Base-by-base conservation (phyloP, 176 grass and related monocot species). In the Thinopyrum elongatum region DNA sequence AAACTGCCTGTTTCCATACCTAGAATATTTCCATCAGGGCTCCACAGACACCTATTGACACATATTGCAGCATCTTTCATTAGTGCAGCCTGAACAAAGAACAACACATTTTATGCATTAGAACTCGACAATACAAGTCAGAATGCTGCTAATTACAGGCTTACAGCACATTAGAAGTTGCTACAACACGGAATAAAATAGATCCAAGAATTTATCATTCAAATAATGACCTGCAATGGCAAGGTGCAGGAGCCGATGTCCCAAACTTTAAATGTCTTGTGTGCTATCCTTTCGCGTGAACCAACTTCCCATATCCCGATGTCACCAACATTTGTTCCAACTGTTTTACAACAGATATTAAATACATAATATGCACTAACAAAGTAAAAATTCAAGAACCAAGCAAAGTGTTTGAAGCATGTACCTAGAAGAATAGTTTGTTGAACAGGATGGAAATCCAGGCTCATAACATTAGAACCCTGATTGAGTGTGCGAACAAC, bases 321-420 rank as follows among this genome's bases (percentile, higher is more conserved):
- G 82, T 99, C 97, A 89, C 97, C 97, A 82, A 99, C 94, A 99
- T 99, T 99, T 74, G 97, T 99, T 83, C 97, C 97, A 89, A 97
- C 97, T 99, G 80, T 25, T 77, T 80, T 69, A 51, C n/a, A 88
- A 65, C 42, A 87, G 12, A 64, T 19, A n/a, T 79, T 61, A 86
- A 92, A 80, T 77, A 77, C 23, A 74, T 2, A 59, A n/a, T 76
- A 84, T 64, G 60, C 38, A 68, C 42, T 41, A n/a, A 81, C 62
- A 90, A 28, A 74, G 38, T 76, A 73, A 80, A 2, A 28, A 36
- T 49, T 65, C 65, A 93, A 80, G 22, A 41, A 42, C 46, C 26
- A 67, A 87, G 70, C 28, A 6, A 21, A 21, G 19, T 30, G 63
- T 58, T 79, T 25, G 42, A 58, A 86, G 25, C 33, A 46, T 63